Percentiles rank a stretch among this genome's conserved stretches.
Evolutionary conservation across 1,139 yeast genomes (phyloP).

Genomic region (Geotrichum carabidarum): DNA sequence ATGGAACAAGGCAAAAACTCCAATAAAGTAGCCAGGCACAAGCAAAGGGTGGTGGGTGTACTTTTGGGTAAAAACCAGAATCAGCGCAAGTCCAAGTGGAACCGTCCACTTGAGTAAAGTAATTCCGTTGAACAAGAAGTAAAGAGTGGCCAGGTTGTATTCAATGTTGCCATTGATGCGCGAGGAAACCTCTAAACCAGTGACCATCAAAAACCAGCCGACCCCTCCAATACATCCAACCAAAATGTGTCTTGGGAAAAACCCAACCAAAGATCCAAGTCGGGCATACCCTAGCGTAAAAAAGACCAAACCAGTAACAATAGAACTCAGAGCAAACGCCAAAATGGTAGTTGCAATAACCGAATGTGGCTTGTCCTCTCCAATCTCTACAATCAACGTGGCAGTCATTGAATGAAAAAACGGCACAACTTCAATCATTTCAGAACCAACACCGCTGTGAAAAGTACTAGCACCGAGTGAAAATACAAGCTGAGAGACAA

Average conservation of each 20-base stretch:
- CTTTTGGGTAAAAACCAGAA: constrained; percentile 57
- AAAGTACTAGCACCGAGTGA: constrained; percentile 90
- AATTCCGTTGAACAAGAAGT: constrained; percentile 42
- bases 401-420: constrained; percentile 94
- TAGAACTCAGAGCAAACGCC: constrained; percentile 74
- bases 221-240: constrained; percentile 99
- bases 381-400: constrained; percentile 55
- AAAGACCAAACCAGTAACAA: constrained; percentile 82
- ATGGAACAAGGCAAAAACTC: constrained; percentile 67
- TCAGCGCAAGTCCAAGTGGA: constrained; percentile 60
- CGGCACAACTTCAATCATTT: constrained; percentile 97
- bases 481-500: constrained; percentile 79
- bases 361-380: constrained; percentile 50
- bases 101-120: constrained; percentile 62
- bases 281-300: constrained; percentile 68
- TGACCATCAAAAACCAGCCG: constrained; percentile 82
- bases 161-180: constrained; percentile 68
- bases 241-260: constrained; percentile 90
- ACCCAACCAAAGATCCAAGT: constrained; percentile 83
- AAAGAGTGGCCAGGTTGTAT: constrained; percentile 55
- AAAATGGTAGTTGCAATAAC: constrained; percentile 83
- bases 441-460: constrained; percentile 87
- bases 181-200: constrained; percentile 87
- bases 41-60: constrained; percentile 65
- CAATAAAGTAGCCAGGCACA: constrained; percentile 75